A percentile compares a stretch with the other conserved stretches of the same genome.
Conservation (phyloP, 805 yeast genomes). For the Hanseniaspora singularis region DNA sequence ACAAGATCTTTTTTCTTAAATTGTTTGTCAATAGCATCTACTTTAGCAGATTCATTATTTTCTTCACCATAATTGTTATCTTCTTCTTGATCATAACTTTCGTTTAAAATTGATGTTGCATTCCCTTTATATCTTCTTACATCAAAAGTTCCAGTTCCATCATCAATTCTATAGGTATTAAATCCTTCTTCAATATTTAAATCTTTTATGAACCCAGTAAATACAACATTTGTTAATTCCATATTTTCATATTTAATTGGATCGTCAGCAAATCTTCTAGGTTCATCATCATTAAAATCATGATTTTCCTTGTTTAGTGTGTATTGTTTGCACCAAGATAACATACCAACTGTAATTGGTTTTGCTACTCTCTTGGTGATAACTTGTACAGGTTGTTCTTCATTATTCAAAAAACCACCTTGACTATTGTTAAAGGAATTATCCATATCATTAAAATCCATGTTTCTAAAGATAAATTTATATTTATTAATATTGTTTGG, state of each 20-base stretch:
- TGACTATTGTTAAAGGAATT: slow-evolving; percentile 8
- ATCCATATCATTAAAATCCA: slow-evolving; percentile 1
- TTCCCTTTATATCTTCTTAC: slow-evolving; percentile 13
- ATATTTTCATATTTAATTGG: slow-evolving; percentile 12
- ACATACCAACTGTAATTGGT: slow-evolving; percentile 13
- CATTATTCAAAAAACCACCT: slow-evolving; percentile 7
- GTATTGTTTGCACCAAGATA: slow-evolving; percentile 13
- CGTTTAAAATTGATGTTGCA: not conserved
- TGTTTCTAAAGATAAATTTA: too few species aligned
- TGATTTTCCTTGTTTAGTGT: not conserved
- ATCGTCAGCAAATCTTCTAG: slow-evolving; percentile 3
- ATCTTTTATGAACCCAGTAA: slow-evolving; percentile 10
- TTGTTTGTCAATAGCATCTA: slow-evolving; percentile 4
- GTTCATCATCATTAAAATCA: not conserved
- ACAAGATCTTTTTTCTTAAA: slow-evolving; percentile 13
- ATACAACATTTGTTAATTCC: slow-evolving; percentile 12
- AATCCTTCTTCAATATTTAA: slow-evolving; percentile 12
- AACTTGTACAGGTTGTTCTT: slow-evolving; percentile 9
- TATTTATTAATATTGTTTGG: not conserved
- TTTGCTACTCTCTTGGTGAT: slow-evolving; percentile 13
- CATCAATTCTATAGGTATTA: slow-evolving; percentile 14
- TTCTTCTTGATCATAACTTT: not conserved
- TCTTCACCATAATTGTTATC: not conserved
- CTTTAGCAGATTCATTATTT: slow-evolving; percentile 1
- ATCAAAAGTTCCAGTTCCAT: slow-evolving; percentile 13